A percentile compares a stretch with the other conserved stretches of the same genome.
Conservation (phyloP, 2,329 filamentous ascomycete species). For the Thermoascus crustaceus region DNA sequence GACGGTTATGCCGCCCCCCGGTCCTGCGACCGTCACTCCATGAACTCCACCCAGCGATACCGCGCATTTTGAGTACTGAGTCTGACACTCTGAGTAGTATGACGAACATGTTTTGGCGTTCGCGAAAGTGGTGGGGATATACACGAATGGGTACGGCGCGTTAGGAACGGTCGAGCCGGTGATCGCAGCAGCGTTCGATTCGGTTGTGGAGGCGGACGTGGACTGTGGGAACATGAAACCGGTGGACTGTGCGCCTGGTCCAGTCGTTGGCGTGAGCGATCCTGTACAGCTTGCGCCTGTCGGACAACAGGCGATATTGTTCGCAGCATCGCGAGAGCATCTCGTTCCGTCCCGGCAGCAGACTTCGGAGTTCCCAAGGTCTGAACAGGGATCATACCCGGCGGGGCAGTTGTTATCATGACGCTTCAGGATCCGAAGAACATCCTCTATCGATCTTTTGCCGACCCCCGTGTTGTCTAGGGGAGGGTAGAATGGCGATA, state of each 20-base stretch:
- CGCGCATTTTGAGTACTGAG: conserved; percentile 38
- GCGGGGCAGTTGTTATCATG: conserved; percentile 39
- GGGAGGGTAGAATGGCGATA: conserved; percentile 22
- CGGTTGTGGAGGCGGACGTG: conserved; percentile 23
- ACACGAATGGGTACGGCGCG: conserved; percentile 44
- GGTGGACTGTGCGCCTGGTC: conserved; percentile 15
- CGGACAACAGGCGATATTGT: conserved; percentile 56
- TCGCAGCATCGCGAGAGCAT: conserved; percentile 49
- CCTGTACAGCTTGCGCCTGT: conserved; percentile 51
- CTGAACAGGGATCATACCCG: conserved; percentile 46
- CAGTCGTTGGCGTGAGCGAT: conserved; percentile 33
- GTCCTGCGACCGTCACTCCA: conserved; percentile 44
- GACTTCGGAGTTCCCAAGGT: conserved; percentile 44
- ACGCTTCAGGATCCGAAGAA: conserved; percentile 25
- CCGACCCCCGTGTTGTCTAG: conserved; percentile 12
- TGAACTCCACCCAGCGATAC: conserved; percentile 41
- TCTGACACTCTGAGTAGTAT: conserved; percentile 47
- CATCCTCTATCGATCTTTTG: conserved; percentile 21
- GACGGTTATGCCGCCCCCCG: conserved; percentile 42
- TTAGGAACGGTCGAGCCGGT: conserved; percentile 40
- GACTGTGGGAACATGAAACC: conserved; percentile 30
- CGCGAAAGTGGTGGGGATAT: conserved; percentile 46
- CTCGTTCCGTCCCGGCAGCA: conserved; percentile 48
- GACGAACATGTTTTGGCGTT: conserved; percentile 45
- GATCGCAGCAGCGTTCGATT: conserved; percentile 14